phyloP scores from a whole-genome alignment of 2,329 filamentous ascomycete genomes.

The Alternaria alternata region DNA sequence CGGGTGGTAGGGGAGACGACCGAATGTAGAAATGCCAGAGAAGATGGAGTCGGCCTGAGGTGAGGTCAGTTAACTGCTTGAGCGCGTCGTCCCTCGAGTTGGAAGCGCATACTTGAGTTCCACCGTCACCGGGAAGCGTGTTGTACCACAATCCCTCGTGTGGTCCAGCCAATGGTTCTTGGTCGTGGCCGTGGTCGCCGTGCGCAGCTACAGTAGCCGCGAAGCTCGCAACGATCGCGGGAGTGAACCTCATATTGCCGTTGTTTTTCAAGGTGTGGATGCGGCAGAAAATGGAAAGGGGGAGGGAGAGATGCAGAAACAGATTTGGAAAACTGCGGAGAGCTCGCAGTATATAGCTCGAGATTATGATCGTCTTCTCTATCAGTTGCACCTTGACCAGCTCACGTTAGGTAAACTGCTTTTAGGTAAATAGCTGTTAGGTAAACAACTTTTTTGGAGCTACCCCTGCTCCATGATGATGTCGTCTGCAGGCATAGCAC shows the following conservation, averaged over 20 bases:
- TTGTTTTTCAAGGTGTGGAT: neutral
- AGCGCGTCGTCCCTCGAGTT: neutral
- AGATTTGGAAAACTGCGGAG: constrained; percentile 13
- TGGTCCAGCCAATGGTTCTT: constrained; percentile 71
- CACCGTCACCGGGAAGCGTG: constrained; percentile 80
- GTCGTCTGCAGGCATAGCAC: constrained; percentile 33
- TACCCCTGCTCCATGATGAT: constrained; percentile 34
- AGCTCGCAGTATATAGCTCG: constrained; percentile 31
- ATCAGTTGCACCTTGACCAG: constrained; percentile 40
- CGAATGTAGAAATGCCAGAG: constrained; percentile 87
- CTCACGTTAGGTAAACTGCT: constrained; percentile 47
- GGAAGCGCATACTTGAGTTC: constrained; percentile 71
- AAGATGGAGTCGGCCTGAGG: constrained; percentile 83
- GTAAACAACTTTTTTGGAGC: constrained; percentile 41
- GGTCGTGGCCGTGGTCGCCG: constrained; percentile 62
- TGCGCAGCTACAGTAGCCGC: constrained; percentile 67
- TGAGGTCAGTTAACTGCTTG: constrained; percentile 23
- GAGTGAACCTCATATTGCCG: constrained; percentile 40
- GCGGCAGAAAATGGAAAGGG: neutral
- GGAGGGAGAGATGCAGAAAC: constrained; percentile 3
- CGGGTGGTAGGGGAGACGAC: constrained; percentile 77
- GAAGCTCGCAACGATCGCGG: constrained; percentile 42
- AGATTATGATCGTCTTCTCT: constrained; percentile 26
- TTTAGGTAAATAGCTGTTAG: constrained; percentile 48
- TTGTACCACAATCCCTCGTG: constrained; percentile 84